A percentile compares a stretch with the other conserved stretches of the same genome.
Conservation (phyloP, 495 filamentous ascomycete species). For the Trypethelium eluteriae region DNA sequence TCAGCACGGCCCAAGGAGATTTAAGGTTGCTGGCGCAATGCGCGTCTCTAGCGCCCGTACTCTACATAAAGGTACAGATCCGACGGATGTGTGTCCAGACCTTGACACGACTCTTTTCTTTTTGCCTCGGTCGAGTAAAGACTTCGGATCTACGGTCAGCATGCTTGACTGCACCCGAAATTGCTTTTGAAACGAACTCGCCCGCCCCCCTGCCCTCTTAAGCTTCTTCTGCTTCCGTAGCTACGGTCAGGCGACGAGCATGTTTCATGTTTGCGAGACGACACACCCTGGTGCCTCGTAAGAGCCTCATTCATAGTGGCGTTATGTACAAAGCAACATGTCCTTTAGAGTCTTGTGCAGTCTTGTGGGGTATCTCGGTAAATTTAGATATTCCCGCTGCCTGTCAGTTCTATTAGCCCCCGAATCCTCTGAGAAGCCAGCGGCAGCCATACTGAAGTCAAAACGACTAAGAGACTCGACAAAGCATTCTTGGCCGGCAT, state of each 20-base stretch:
- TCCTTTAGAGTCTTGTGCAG: too few species aligned
- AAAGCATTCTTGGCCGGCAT: neutral
- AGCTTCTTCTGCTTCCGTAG: neutral
- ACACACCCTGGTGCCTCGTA: neutral
- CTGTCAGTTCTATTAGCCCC: too few species aligned
- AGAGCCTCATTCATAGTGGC: neutral
- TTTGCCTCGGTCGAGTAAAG: too few species aligned
- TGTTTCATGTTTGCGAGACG: constrained; percentile 10
- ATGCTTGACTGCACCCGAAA: neutral
- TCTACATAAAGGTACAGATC: too few species aligned
- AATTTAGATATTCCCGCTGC: too few species aligned
- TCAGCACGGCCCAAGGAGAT: neutral
- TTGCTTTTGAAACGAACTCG: neutral
- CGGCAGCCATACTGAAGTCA: too few species aligned
- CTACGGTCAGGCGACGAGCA: neutral
- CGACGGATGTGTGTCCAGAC: too few species aligned
- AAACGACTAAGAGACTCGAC: too few species aligned
- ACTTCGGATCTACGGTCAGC: too few species aligned
- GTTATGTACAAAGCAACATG: too few species aligned
- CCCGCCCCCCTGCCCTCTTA: neutral
- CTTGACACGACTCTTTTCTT: neutral
- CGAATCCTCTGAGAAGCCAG: too few species aligned
- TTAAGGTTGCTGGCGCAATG: constrained; percentile 11
- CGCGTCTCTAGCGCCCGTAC: constrained; percentile 4
- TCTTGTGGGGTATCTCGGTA: too few species aligned